Conservation (phyloP, 257 asterid genomes). For the Ballota nigra region DNA sequence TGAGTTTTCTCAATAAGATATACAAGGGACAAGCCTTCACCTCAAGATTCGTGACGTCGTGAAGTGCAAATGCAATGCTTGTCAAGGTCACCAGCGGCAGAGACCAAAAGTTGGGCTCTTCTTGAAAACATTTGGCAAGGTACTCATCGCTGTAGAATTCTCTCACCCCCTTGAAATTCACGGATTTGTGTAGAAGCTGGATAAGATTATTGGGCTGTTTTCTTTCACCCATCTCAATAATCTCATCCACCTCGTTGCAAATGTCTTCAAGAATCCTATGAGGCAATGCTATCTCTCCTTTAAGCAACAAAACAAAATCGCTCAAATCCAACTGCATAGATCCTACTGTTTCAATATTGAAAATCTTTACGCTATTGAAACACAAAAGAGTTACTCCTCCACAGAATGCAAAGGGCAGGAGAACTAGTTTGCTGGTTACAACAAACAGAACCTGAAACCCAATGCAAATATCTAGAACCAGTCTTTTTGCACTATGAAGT, state of each 20-base stretch:
- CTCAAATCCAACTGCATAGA: too few species aligned
- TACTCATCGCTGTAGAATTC: not conserved
- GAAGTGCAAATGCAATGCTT: not conserved
- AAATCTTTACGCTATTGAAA: too few species aligned
- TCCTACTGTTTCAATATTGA: too few species aligned
- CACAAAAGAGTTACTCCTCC: too few species aligned
- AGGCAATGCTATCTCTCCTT: too few species aligned
- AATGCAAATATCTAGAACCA: not conserved
- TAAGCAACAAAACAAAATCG: too few species aligned
- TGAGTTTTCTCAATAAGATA: not conserved
- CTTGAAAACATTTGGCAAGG: not conserved
- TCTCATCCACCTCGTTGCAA: too few species aligned
- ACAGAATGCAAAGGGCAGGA: not conserved
- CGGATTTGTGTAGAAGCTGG: not conserved
- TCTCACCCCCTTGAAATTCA: not conserved
- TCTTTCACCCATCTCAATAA: too few species aligned
- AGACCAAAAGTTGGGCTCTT: not conserved
- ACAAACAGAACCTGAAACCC: not conserved
- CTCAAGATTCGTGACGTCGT: not conserved
- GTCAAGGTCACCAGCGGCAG: not conserved
- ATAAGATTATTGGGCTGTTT: too few species aligned
- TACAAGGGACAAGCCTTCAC: not conserved
- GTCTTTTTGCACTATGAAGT: not conserved
- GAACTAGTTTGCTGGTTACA: not conserved
- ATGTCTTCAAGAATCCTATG: too few species aligned